These are phyloP conservation scores for Aaosphaeria pasadenensis DNA, from an alignment of 2,329 filamentous ascomycete genomes.

Conservation along the genomic window DNA sequence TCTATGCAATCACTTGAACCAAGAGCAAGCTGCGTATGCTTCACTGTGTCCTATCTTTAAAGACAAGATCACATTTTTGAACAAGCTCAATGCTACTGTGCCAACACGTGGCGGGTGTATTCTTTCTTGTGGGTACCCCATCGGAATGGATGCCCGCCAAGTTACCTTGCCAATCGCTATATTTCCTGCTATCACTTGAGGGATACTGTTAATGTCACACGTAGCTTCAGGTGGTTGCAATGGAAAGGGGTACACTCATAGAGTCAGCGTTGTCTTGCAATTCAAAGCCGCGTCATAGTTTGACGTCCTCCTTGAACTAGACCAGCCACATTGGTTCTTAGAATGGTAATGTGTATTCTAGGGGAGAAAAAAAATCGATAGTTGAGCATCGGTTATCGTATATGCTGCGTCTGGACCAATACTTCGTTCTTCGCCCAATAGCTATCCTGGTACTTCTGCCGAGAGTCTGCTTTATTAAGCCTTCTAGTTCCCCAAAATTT, in stretches of 20 bases:
- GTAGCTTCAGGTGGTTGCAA: slow-evolving; percentile 1
- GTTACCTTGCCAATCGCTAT: slow-evolving; percentile 14
- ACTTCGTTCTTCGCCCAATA: slow-evolving; percentile 18
- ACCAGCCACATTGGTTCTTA: neutral
- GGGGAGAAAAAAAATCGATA: slow-evolving; percentile 27
- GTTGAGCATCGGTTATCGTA: slow-evolving; percentile 15
- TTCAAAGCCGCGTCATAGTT: slow-evolving; percentile 17
- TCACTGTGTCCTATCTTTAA: too few relatives aligned
- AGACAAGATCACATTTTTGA: too few relatives aligned
- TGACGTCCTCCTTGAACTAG: slow-evolving; percentile 5
- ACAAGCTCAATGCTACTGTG: slow-evolving; percentile 6
- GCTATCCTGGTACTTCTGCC: slow-evolving; percentile 22
- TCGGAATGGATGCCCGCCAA: slow-evolving; percentile 17
- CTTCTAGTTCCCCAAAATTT: slow-evolving; percentile 17
- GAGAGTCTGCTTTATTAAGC: slow-evolving; percentile 31
- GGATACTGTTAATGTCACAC: slow-evolving; percentile 1
- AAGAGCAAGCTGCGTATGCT: too few relatives aligned
- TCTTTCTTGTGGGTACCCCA: neutral
- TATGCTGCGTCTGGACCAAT: slow-evolving; percentile 23
- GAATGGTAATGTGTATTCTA: too few relatives aligned
- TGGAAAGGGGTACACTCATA: neutral
- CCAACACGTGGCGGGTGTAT: slow-evolving; percentile 19
- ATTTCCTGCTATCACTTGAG: slow-evolving; percentile 9
- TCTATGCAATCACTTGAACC: too few relatives aligned
- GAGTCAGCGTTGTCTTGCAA: slow-evolving; percentile 8